phyloP scores from a whole-genome alignment of 768 basidiomycete genomes.

The Favolaschia claudopus region DNA sequence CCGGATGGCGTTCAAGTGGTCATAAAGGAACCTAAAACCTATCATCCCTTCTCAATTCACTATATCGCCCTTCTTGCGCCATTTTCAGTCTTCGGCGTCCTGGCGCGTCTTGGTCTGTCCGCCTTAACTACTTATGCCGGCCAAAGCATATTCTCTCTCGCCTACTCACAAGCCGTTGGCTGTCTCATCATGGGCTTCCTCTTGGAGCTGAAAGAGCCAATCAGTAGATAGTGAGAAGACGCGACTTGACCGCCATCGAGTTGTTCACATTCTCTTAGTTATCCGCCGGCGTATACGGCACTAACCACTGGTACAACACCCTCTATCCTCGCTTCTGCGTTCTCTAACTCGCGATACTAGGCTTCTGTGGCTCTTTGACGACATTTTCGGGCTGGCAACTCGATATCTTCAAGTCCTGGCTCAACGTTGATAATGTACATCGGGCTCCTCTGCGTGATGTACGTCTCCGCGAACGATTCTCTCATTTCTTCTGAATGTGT shows the following conservation, averaged over 20 bases:
- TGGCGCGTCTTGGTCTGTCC: constrained; percentile 80
- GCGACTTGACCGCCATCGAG: neutral
- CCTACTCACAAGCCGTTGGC: constrained; percentile 87
- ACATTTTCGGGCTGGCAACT: constrained; percentile 97
- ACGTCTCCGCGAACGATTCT: constrained; percentile 35
- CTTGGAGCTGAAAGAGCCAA: constrained; percentile 71
- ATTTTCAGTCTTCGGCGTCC: constrained; percentile 83
- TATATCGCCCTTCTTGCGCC: constrained; percentile 79
- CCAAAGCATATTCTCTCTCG: constrained; percentile 77
- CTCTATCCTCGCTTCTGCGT: neutral
- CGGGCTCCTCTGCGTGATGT: constrained; percentile 79
- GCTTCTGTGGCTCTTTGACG: constrained; percentile 95
- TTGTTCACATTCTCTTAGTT: constrained; percentile 54
- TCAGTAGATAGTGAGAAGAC: constrained; percentile 74
- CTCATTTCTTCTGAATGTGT: constrained; percentile 14
- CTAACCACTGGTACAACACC: constrained; percentile 75
- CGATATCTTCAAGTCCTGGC: constrained; percentile 86
- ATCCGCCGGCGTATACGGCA: constrained; percentile 88
- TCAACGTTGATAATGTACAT: constrained; percentile 63
- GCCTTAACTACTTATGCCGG: constrained; percentile 81
- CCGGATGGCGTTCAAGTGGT: no score
- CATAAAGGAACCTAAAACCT: constrained; percentile 42
- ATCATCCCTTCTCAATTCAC: constrained; percentile 64
- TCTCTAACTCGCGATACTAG: constrained; percentile 44
- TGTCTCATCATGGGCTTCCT: constrained; percentile 92